Evolutionary conservation across 2,329 filamentous ascomycete species (phyloP), one percentile per base, ranked within the genome.

Genomic region (Colletotrichum kahawae): DNA sequence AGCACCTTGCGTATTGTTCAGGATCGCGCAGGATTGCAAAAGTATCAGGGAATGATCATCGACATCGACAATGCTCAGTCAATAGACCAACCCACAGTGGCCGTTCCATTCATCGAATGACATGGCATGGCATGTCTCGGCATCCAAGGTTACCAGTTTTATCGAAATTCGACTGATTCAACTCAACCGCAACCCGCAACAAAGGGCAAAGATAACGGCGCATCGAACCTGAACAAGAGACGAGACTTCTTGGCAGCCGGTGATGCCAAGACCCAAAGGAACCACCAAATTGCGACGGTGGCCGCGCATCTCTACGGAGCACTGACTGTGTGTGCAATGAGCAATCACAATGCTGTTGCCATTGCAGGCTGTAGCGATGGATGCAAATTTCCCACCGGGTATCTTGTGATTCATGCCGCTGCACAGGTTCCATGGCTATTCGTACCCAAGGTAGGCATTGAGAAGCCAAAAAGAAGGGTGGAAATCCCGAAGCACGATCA

Each of bases 221-320:
- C 33, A n/a, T 34, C n/a, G n/a, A 29, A 29, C 33, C 16, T 33
- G 65, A 27, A 67, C 29, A 69, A 67, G 33, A 75, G 72, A 56
- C 54, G 67, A 66, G 27, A 24, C 36, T 2, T 34, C 68, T 71
- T 71, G 68, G 62, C 68, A 57, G 38, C n/a, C 33, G 24, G 16
- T 24, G 34, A 67, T 71, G 72, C 68, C 56, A 71, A 75, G 68
- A 33, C 18, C n/a, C 38, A 14, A 7, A 51, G n/a, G 43, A 51
- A 18, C 33, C n/a, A 34, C 60, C 54, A 74, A 67, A 71, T 67
- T 71, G 60, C 54, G 67, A 71, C n/a, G 62, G 54, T 51, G 43
- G 43, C n/a, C 13, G 59, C 43, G 56, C 34, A 62, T 56, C 38
- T 31, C 14, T 59, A n/a, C 16, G 24, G 56, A 59, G 38, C 38